Evolutionary conservation across 2,329 filamentous ascomycete species (phyloP), one percentile per base, ranked within the genome.

Genomic region (Cercospora sp.): DNA sequence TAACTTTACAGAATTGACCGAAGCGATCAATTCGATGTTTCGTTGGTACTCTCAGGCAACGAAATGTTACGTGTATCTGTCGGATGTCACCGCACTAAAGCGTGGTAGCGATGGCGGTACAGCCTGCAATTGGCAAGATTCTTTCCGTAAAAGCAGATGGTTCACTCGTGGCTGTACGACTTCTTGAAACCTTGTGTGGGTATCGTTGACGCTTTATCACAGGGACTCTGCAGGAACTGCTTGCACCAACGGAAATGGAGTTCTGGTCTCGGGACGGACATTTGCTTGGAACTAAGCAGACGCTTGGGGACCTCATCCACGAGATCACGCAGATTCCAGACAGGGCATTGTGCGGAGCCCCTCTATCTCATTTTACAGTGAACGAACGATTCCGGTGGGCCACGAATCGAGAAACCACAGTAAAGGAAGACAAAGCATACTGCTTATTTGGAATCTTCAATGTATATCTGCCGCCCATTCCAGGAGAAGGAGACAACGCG

Each of bases 371-470:
- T 18, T 63, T 33, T 18, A 12, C 45, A 18, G 6, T 31, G 7
- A 36, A 63, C 16, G 30, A 63, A 36, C 45, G 61, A 2, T 5
- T n/a, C 3, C 13, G 61, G 10, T 63, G 31, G 61, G 48, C 61
- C 2, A 5, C 45, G 2, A n/a, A 23, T 0, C 61, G 61, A 3
- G 10, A 53, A 0, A 63, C 61, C 3, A 63, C 26, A 12, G 57
- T 8, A 18, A 20, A 3, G 4, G 82, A 84, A 60, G 83, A 84
- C 39, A 75, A 75, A 16, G 81, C 81, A 0, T 85, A 84, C 57
- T 82, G 76, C 5, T 73, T 85, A 0, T 65, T 84, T 3, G 82
- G 83, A 0, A 75, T 84, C 0, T 84, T 84, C 30, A 74, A 75
- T 1, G 75, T 84, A 20, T 77, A 79, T 30, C 80, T 84, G 78